These are phyloP conservation scores for Claviceps monticola DNA, from an alignment of 2,329 filamentous ascomycete species.

Conservation along the genomic window DNA sequence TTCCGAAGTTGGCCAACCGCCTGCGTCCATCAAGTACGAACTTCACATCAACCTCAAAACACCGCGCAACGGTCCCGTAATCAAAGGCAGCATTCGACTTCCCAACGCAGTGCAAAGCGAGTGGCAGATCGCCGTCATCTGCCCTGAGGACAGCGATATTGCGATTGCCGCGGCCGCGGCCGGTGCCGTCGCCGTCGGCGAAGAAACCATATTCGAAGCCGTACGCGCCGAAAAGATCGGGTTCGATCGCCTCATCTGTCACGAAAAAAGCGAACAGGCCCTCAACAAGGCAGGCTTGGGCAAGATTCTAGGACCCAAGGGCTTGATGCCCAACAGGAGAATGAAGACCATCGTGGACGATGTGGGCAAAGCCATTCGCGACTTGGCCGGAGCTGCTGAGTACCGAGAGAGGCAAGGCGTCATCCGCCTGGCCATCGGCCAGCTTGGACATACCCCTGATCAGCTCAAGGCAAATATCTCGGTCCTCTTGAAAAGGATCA, in stretches of 20 bases:
- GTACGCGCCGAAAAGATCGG: conserved; percentile 62
- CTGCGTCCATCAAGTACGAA: conserved; percentile 72
- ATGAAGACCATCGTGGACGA: conserved; percentile 79
- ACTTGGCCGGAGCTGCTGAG: conserved; percentile 70
- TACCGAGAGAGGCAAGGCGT: conserved; percentile 81
- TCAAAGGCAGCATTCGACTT: conserved; percentile 77
- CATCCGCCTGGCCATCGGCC: conserved; percentile 78
- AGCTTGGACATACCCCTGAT: conserved; percentile 77
- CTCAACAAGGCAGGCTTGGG: conserved; percentile 72
- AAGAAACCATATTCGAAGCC: conserved; percentile 70
- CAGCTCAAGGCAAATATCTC: conserved; percentile 77
- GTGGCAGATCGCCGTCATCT: conserved; percentile 79
- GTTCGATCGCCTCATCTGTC: conserved; percentile 84
- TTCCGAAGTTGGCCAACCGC: conserved; percentile 73
- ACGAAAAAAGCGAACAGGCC: conserved; percentile 61
- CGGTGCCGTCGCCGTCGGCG: conserved; percentile 72
- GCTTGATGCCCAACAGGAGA: conserved; percentile 85
- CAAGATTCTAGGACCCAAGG: conserved; percentile 71
- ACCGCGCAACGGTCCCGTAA: conserved; percentile 69
- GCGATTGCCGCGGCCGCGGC: conserved; percentile 61
- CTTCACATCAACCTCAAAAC: conserved; percentile 71
- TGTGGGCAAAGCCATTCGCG: conserved; percentile 58
- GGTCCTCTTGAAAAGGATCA: conserved; percentile 60
- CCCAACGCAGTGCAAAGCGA: conserved; percentile 85
- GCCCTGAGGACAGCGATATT: conserved; percentile 62